Conservation (phyloP, 768 basidiomycete genomes). For the Lactarius hengduanensis region DNA sequence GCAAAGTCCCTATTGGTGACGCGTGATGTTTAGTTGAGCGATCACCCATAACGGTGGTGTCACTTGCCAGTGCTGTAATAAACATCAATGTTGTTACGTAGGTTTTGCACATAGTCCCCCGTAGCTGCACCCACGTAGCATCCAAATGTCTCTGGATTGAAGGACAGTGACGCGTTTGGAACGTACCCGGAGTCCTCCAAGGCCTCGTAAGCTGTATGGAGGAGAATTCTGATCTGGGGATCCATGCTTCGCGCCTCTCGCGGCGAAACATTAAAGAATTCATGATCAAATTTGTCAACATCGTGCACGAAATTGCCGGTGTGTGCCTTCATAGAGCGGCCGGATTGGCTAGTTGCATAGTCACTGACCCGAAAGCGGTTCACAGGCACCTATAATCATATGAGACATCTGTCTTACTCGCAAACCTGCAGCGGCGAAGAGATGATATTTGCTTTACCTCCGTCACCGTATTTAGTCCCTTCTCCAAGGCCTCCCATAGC, state of each 20-base stretch:
- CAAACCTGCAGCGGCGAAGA: background rate
- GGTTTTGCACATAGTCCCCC: constrained; percentile 65
- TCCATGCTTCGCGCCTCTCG: constrained; percentile 76
- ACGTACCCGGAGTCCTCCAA: constrained; percentile 71
- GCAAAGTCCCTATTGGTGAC: constrained; percentile 54
- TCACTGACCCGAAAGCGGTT: constrained; percentile 52
- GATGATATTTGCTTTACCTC: constrained; percentile 42
- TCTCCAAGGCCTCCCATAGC: constrained; percentile 60
- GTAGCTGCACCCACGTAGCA: constrained; percentile 70
- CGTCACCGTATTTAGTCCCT: constrained; percentile 54
- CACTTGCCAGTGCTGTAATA: constrained; percentile 65
- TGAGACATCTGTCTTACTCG: constrained; percentile 13
- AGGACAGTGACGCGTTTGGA: constrained; percentile 53
- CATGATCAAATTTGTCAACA: constrained; percentile 61
- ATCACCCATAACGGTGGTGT: background rate
- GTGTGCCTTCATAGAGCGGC: constrained; percentile 48
- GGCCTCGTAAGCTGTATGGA: constrained; percentile 66
- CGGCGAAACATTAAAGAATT: constrained; percentile 71
- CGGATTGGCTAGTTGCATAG: constrained; percentile 37
- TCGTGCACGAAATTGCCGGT: constrained; percentile 65
- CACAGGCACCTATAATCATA: constrained; percentile 52
- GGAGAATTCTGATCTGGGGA: constrained; percentile 68
- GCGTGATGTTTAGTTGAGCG: background rate
- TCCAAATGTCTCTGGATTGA: constrained; percentile 54
- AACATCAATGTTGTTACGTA: constrained; percentile 60